A percentile compares a stretch with the other conserved stretches of the same genome.
These are phyloP conservation scores for Aspergillus terreus DNA, from an alignment of 2,329 filamentous ascomycete species.

Conservation along the genomic window DNA sequence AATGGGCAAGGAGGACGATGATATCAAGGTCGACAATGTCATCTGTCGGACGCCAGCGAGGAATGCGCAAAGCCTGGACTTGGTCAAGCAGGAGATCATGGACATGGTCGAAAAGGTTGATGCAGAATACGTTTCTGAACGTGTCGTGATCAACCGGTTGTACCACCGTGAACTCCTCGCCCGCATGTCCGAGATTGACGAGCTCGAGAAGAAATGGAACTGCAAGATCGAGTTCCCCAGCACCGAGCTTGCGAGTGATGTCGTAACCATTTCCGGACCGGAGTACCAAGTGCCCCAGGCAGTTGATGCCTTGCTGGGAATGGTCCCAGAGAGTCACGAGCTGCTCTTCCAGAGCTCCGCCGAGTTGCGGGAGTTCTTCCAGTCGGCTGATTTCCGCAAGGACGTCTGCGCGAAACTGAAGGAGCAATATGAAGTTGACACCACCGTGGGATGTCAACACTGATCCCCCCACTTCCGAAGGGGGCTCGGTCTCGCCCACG, in stretches of 20 bases:
- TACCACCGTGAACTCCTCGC: slow-evolving; percentile 93
- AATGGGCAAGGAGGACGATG: slow-evolving; percentile 92
- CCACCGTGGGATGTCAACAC: slow-evolving; percentile 60
- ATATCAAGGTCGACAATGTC: slow-evolving; percentile 98
- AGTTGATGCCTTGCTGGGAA: slow-evolving; percentile 93
- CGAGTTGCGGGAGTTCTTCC: slow-evolving; percentile 75
- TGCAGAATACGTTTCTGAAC: slow-evolving; percentile 93
- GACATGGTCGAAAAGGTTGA: slow-evolving; percentile 99
- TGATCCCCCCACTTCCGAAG: slow-evolving; percentile 28
- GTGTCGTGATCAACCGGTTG: slow-evolving; percentile 86
- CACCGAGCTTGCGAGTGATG: slow-evolving; percentile 94
- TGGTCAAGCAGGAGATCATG: slow-evolving; percentile 98
- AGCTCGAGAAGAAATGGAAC: slow-evolving; percentile 98
- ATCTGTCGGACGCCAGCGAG: slow-evolving; percentile 96
- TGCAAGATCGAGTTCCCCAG: slow-evolving; percentile 99
- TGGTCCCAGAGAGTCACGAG: slow-evolving; percentile 96
- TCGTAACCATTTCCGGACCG: slow-evolving; percentile 90
- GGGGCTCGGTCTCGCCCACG: slow-evolving; percentile 43
- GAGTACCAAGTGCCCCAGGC: slow-evolving; percentile 98
- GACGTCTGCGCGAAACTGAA: slow-evolving; percentile 82
- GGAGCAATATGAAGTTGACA: slow-evolving; percentile 85
- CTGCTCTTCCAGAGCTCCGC: slow-evolving; percentile 74
- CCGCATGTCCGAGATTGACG: slow-evolving; percentile 83
- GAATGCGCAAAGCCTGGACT: slow-evolving; percentile 92
- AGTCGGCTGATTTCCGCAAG: slow-evolving; percentile 73